Evolutionary conservation across 2,329 filamentous ascomycete species (phyloP).

Genomic region (Endoconidiophora polonica): DNA sequence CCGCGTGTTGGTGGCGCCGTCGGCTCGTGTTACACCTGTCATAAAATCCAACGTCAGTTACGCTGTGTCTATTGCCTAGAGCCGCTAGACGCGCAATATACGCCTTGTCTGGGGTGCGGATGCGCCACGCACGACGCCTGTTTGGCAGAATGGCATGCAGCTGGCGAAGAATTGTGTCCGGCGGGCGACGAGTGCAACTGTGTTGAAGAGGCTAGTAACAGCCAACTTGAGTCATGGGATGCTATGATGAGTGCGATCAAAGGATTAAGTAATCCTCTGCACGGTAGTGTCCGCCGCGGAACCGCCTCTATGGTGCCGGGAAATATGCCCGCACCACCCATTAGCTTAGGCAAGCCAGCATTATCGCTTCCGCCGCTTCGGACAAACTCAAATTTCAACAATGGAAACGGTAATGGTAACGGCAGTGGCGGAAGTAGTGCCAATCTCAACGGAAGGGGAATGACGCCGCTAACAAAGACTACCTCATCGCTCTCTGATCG

Average conservation of each 20-base stretch:
- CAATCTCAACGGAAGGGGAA: background rate
- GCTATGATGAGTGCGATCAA: conserved; percentile 31
- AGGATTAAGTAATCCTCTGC: no score
- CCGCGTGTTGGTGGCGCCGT: conserved; percentile 29
- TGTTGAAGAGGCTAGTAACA: conserved; percentile 36
- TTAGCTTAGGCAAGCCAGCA: conserved; percentile 1
- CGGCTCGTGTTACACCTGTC: conserved; percentile 35
- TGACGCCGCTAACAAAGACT: no score
- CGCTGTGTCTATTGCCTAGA: conserved; percentile 46
- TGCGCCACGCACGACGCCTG: conserved; percentile 45
- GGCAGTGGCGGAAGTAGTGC: background rate
- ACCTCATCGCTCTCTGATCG: no score
- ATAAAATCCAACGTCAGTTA: conserved; percentile 37
- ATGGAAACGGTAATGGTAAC: background rate
- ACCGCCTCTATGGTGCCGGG: conserved; percentile 1
- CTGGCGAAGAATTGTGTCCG: conserved; percentile 39
- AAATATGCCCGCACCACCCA: no score
- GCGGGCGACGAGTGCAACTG: conserved; percentile 51
- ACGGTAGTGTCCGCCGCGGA: conserved; percentile 7
- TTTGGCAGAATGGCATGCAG: conserved; percentile 40
- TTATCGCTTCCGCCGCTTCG: background rate
- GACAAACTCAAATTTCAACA: background rate
- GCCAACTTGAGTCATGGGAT: conserved; percentile 44
- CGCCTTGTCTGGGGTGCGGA: conserved; percentile 45
- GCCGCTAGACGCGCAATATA: conserved; percentile 41